Base-by-base conservation (phyloP, 2,329 filamentous ascomycete species). In the Colletotrichum sojae region DNA sequence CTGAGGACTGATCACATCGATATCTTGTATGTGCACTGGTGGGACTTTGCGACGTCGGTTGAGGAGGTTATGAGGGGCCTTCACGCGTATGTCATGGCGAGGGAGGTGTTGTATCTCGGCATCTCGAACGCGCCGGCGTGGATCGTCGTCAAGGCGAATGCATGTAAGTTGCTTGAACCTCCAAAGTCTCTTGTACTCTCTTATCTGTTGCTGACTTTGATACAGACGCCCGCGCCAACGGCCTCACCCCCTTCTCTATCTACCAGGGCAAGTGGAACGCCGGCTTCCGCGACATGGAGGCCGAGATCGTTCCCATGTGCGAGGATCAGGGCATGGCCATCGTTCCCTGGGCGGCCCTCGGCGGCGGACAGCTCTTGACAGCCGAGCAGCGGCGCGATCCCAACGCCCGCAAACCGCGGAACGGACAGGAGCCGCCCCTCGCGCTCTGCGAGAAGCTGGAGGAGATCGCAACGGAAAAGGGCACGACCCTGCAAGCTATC, bases 311-410 rank as follows among this genome's bases (percentile, higher is more conserved):
- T 12, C 83, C 83, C 2, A 82, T 84, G 81, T 76, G 76, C 10
- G 75, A 78, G 9, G 73, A 77, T 22, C 79, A 79, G 18, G 81
- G 80, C 62, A 83, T 84, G 89, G 90, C 79, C 31, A 73, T 91
- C 2, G 79, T 83, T 0, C 88, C 89, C 0, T 92, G 88, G 88
- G 89, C 87, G 54, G 85, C 84, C 0, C 78, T 90, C 6, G 87
- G 87, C 8, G 83, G 78, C 78, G 86, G 86, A 40, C 78, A 80
- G 57, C 84, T 87, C 76, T 81, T 85, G 75, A 80, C 81, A 4
- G 73, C 75, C 46, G 77, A 77, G 58, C 73, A 75, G 55, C 48
- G 80, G 46, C 75, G 78, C 60, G 43, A 63, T 20, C 18, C 40
- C 2, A 43, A 59, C 4, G 60, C 54, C 0, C 54, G 56, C 25